Percentiles rank a stretch among this genome's conserved stretches.
These are phyloP conservation scores for Drechslera avenae DNA, from an alignment of 2,329 filamentous ascomycete genomes.

Conservation along the genomic window DNA sequence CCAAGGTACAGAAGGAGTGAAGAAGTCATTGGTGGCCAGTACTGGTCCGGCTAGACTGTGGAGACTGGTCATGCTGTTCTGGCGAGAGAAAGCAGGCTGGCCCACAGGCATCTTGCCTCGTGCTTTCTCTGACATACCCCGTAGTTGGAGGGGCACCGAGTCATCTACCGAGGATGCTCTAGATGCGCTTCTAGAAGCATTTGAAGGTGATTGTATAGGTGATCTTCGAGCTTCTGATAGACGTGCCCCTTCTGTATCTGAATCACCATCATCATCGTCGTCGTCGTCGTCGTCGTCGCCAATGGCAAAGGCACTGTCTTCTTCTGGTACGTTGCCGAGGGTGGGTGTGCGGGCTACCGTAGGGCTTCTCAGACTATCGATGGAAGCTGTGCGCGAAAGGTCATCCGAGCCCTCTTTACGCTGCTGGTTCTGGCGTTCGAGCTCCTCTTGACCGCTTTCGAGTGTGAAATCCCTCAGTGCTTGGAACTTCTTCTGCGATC, in stretches of 20 bases:
- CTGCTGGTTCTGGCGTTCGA: constrained; percentile 76
- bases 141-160: constrained; percentile 77
- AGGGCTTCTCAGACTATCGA: constrained; percentile 71
- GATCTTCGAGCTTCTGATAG: constrained; percentile 46
- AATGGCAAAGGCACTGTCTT: constrained; percentile 83
- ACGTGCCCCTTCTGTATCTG: constrained; percentile 63
- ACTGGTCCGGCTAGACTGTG: constrained; percentile 66
- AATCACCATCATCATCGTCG: constrained; percentile 78
- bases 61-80: constrained; percentile 86
- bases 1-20: constrained; percentile 81
- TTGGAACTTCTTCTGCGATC: constrained; percentile 82
- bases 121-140: constrained; percentile 97
- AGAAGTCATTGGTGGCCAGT: constrained; percentile 63
- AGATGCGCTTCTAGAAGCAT: constrained; percentile 59
- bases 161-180: constrained; percentile 73
- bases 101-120: constrained; percentile 93
- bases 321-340: constrained; percentile 73
- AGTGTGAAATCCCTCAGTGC: constrained; percentile 85
- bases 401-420: constrained; percentile 63
- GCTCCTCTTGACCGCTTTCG: constrained; percentile 88
- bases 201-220: constrained; percentile 44
- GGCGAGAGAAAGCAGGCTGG: constrained; percentile 79
- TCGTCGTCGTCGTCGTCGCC: too few relatives aligned
- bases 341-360: constrained; percentile 60
- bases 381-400: constrained; percentile 61